Conservation (phyloP, 73 alveolate species). For the Urostyla sp. region DNA sequence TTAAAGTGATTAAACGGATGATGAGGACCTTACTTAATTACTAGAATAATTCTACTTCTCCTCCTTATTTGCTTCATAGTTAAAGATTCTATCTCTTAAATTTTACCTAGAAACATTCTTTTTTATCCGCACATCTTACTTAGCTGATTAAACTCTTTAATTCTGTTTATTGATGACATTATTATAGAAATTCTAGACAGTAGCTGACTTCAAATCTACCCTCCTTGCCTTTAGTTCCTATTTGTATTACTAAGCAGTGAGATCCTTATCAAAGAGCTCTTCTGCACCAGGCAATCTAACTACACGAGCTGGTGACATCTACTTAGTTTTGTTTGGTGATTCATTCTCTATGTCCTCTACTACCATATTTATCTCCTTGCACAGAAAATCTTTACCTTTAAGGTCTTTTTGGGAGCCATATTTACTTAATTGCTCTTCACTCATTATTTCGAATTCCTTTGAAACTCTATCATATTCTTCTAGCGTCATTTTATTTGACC, state of each 20-base stretch:
- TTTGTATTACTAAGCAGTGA: neutral
- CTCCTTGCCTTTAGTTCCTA: slow-evolving; percentile 21
- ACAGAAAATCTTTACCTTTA: neutral
- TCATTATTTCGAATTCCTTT: slow-evolving; percentile 5
- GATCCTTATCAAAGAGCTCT: slow-evolving; percentile 19
- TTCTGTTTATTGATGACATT: slow-evolving; percentile 9
- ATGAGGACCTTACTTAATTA: too few relatives aligned
- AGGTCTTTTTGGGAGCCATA: slow-evolving; percentile 11
- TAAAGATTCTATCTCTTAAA: slow-evolving; percentile 22
- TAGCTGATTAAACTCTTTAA: slow-evolving; percentile 15
- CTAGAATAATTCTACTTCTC: neutral
- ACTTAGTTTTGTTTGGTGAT: neutral
- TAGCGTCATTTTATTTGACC: slow-evolving; percentile 26
- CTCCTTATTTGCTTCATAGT: slow-evolving; percentile 9
- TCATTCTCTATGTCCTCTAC: neutral
- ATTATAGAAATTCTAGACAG: slow-evolving; percentile 13
- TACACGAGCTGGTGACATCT: slow-evolving; percentile 13
- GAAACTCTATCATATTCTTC: slow-evolving; percentile 35
- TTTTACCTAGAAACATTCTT: neutral
- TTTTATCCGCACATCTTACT: slow-evolving; percentile 27
- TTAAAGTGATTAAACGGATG: too few relatives aligned
- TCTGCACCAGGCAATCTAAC: slow-evolving; percentile 16
- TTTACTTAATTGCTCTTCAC: slow-evolving; percentile 18
- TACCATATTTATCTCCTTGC: neutral
- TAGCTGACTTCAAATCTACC: slow-evolving; percentile 29